Conservation (phyloP, 176 grass and related monocot genomes). For the Bonia amplexicaulis region DNA sequence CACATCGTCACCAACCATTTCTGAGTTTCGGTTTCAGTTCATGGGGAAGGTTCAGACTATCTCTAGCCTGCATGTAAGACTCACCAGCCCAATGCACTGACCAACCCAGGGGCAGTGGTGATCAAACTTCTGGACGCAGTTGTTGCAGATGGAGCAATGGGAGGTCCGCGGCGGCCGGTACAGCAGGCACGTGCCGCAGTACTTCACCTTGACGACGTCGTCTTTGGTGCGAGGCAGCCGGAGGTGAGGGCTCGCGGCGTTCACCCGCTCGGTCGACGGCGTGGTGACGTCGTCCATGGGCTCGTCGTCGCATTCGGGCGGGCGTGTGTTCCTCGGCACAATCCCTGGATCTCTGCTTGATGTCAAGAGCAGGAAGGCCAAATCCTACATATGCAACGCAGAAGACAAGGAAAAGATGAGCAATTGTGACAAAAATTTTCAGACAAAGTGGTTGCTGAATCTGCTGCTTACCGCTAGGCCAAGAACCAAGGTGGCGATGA, state of each 20-base stretch:
- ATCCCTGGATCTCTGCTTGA: slow-evolving; percentile 91
- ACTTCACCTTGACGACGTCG: slow-evolving; percentile 76
- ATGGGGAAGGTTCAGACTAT: not conserved
- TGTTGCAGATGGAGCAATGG: slow-evolving; percentile 88
- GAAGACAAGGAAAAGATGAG: not conserved
- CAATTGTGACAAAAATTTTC: not conserved
- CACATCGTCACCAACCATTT: not conserved
- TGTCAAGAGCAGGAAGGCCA: slow-evolving; percentile 67
- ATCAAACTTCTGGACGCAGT: slow-evolving; percentile 88
- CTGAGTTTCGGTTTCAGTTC: not conserved
- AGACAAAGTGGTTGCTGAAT: not conserved
- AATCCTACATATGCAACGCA: slow-evolving; percentile 24
- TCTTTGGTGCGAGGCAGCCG: slow-evolving; percentile 63
- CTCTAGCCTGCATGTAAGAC: not conserved
- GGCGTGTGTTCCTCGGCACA: slow-evolving; percentile 67
- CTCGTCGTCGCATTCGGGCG: slow-evolving; percentile 27
- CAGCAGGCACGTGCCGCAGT: slow-evolving; percentile 82
- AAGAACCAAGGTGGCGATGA: slow-evolving; percentile 39
- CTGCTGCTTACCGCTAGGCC: slow-evolving; percentile 31
- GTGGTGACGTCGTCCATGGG: not conserved
- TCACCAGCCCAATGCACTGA: slow-evolving; percentile 84
- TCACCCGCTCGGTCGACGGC: slow-evolving; percentile 71
- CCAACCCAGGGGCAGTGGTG: slow-evolving; percentile 99
- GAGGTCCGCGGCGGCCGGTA: slow-evolving; percentile 81
- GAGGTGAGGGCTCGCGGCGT: slow-evolving; percentile 51